A percentile compares a stretch with the other conserved stretches of the same genome.
Evolutionary conservation across 2,329 filamentous ascomycete genomes (phyloP).

Genomic region (Epichloe sibirici): DNA sequence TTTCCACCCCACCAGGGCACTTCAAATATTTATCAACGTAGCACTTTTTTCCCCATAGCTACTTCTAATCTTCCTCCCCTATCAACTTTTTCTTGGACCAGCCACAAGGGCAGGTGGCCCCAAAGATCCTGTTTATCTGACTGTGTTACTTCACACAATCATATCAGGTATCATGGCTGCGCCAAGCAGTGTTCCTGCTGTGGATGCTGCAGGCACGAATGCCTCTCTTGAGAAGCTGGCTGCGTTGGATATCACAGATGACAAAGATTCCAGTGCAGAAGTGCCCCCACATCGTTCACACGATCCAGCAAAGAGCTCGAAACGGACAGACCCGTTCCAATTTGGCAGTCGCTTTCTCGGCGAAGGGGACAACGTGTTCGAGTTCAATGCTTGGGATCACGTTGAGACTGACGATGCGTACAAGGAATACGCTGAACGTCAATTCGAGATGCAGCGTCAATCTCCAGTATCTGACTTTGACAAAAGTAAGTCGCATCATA

Average conservation of each 20-base stretch:
- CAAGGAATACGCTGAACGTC: slow-evolving; percentile 70
- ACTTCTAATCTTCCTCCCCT: neutral
- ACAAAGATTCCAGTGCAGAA: neutral
- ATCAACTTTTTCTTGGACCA: neutral
- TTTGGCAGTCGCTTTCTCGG: slow-evolving; percentile 84
- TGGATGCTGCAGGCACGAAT: slow-evolving; percentile 9
- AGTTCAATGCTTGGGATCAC: slow-evolving; percentile 99
- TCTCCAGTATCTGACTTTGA: slow-evolving; percentile 89
- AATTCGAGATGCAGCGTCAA: slow-evolving; percentile 74
- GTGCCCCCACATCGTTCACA: slow-evolving; percentile 58
- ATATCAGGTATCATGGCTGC: slow-evolving; percentile 1
- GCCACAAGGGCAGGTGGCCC: neutral
- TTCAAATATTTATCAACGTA: neutral
- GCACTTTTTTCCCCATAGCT: neutral
- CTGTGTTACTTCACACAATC: neutral
- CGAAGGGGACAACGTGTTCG: slow-evolving; percentile 79
- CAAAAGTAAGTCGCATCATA: slow-evolving; percentile 46
- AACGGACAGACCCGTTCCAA: slow-evolving; percentile 84
- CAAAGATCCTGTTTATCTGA: neutral
- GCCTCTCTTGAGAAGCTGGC: slow-evolving; percentile 14
- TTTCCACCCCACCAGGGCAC: neutral
- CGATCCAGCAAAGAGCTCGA: slow-evolving; percentile 60
- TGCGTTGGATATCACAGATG: slow-evolving; percentile 11
- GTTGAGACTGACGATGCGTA: slow-evolving; percentile 87
- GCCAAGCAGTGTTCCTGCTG: slow-evolving; percentile 13